A percentile compares a stretch with the other conserved stretches of the same genome.
Evolutionary conservation across 2,329 filamentous ascomycete species (phyloP).

Genomic region (Fusarium clavum): DNA sequence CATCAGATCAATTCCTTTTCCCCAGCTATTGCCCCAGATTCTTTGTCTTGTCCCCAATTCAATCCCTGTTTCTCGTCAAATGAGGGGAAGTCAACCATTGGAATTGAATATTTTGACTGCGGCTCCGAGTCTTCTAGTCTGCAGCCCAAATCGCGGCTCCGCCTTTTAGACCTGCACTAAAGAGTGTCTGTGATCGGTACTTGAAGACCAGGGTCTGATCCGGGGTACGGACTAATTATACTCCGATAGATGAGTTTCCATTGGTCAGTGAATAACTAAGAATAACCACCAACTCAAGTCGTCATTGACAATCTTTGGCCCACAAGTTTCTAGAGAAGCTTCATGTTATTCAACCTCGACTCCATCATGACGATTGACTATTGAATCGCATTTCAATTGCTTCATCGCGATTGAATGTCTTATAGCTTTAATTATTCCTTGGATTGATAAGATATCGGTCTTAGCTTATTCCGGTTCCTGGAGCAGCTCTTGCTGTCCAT

Average conservation of each 20-base stretch:
- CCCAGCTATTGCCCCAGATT: slow-evolving; percentile 18
- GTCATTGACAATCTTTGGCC: slow-evolving; percentile 30
- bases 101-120: slow-evolving; percentile 30
- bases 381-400: slow-evolving; percentile 17
- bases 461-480: slow-evolving; percentile 18
- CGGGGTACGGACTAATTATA: slow-evolving; percentile 20
- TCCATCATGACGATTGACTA: slow-evolving; percentile 15
- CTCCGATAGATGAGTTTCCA: background rate
- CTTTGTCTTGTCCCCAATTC: background rate
- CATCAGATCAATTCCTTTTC: slow-evolving; percentile 5
- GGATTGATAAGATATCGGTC: background rate
- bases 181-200: slow-evolving; percentile 2
- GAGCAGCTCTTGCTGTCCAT: slow-evolving; percentile 13
- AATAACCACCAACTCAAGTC: slow-evolving; percentile 4
- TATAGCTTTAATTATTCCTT: slow-evolving; percentile 4
- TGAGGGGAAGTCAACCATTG: slow-evolving; percentile 33
- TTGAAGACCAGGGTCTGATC: background rate
- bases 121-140: slow-evolving; percentile 40
- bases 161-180: slow-evolving; percentile 32
- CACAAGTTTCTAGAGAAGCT: slow-evolving; percentile 6
- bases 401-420: slow-evolving; percentile 4
- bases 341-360: slow-evolving; percentile 1
- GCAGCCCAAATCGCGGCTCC: slow-evolving; percentile 45
- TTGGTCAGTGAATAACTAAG: background rate
- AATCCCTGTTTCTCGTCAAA: slow-evolving; percentile 1